These are phyloP conservation scores for Phaseolus lunatus DNA, from an alignment of 306 rosid species.

Conservation along the genomic window DNA sequence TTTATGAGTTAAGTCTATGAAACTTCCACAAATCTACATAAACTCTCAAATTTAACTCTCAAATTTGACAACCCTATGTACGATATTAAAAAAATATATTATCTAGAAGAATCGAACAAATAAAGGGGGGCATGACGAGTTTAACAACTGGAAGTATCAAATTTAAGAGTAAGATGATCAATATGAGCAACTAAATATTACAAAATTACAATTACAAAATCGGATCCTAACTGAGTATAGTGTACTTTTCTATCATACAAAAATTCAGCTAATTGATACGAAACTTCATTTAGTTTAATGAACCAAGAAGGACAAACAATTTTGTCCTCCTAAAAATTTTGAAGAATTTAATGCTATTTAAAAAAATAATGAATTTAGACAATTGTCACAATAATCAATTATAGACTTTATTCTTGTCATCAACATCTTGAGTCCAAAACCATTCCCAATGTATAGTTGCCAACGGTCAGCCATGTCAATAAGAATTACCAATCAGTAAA, in stretches of 20 bases:
- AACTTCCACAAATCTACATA: too few relatives aligned
- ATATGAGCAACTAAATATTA: conserved; percentile 48
- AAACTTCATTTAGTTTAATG: conserved; percentile 48
- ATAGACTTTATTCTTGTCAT: conserved; percentile 59
- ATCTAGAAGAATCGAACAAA: conserved; percentile 19
- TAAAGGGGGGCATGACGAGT: background rate
- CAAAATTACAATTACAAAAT: conserved; percentile 53
- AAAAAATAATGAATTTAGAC: conserved; percentile 47
- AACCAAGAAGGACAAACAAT: conserved; percentile 55
- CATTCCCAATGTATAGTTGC: conserved; percentile 44
- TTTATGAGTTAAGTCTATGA: too few relatives aligned
- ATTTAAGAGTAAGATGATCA: conserved; percentile 33
- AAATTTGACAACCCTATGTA: too few relatives aligned
- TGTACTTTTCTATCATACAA: conserved; percentile 60
- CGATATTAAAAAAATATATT: background rate
- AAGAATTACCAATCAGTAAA: conserved; percentile 35
- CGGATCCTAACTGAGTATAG: conserved; percentile 45
- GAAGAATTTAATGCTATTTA: conserved; percentile 49
- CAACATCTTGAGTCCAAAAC: conserved; percentile 46
- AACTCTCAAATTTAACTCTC: too few relatives aligned
- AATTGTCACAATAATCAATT: conserved; percentile 51
- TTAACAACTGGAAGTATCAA: conserved; percentile 31
- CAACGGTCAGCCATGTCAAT: conserved; percentile 60
- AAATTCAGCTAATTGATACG: conserved; percentile 49
- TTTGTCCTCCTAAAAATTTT: conserved; percentile 56